Evolutionary conservation across 192 early-diverging fungal genomes (phyloP).

Genomic region (Coemansia sp.): DNA sequence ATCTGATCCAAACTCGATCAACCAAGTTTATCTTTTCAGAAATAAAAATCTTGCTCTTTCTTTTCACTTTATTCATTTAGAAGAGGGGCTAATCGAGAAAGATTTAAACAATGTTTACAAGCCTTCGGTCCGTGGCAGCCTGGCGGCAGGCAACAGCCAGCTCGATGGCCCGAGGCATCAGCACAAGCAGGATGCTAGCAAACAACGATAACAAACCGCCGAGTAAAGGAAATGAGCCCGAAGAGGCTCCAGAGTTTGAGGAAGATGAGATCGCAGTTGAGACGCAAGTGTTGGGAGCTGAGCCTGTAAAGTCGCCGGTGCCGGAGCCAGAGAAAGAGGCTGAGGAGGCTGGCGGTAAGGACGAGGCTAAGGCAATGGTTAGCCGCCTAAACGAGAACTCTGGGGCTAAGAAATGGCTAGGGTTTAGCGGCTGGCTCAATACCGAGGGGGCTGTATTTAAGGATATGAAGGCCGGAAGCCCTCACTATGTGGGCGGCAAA

Average conservation of each 20-base stretch:
- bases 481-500: conserved; percentile 37
- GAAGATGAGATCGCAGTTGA: background rate
- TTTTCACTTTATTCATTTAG: no score
- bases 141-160: conserved; percentile 3
- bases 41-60: no score
- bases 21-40: no score
- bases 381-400: background rate
- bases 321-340: background rate
- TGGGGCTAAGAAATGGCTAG: background rate
- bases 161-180: conserved; percentile 12
- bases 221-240: background rate
- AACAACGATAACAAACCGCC: conserved; percentile 3
- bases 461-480: conserved; percentile 11
- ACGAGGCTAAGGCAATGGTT: background rate
- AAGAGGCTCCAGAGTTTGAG: background rate
- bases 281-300: conserved; percentile 13
- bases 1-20: no score
- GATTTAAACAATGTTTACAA: conserved; percentile 15
- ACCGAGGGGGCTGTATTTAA: conserved; percentile 21
- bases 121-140: conserved; percentile 12
- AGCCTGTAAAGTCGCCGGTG: conserved; percentile 14
- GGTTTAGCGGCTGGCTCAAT: conserved; percentile 36
- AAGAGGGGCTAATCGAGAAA: no score
- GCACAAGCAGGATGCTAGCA: conserved; percentile 7
- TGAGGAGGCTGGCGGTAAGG: conserved; percentile 1